phyloP scores from a whole-genome alignment of 768 basidiomycete species.

The Daedaleopsis sinensis region DNA sequence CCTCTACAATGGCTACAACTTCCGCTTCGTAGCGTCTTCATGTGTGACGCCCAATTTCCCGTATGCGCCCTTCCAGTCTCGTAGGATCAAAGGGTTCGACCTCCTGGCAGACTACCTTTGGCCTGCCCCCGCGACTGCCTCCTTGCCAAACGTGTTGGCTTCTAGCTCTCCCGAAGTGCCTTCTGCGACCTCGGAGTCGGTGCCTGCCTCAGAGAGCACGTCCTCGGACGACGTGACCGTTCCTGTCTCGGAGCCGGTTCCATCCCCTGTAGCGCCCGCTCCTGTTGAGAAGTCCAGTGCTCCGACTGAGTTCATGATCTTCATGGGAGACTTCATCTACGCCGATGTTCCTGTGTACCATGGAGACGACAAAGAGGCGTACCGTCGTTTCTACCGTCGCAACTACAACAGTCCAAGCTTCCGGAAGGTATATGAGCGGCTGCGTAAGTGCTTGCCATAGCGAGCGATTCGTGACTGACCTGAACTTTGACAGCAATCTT shows the following conservation, averaged over 20 bases:
- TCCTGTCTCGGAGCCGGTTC: background rate
- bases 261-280: background rate
- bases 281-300: slow-evolving; percentile 15
- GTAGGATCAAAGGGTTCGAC: slow-evolving; percentile 65
- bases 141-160: background rate
- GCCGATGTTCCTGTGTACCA: slow-evolving; percentile 69
- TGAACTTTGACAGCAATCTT: slow-evolving; percentile 53
- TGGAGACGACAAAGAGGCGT: slow-evolving; percentile 60
- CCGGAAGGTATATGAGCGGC: slow-evolving; percentile 64
- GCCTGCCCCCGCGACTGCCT: slow-evolving; percentile 21
- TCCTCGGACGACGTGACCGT: slow-evolving; percentile 5
- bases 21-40: slow-evolving; percentile 70
- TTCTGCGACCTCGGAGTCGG: slow-evolving; percentile 1
- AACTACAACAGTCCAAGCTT: slow-evolving; percentile 68
- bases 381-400: slow-evolving; percentile 66
- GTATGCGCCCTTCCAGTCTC: slow-evolving; percentile 56
- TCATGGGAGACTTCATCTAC: slow-evolving; percentile 79
- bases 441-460: slow-evolving; percentile 53
- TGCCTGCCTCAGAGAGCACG: slow-evolving; percentile 1
- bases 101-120: slow-evolving; percentile 59
- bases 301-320: slow-evolving; percentile 61
- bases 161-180: background rate
- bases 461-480: background rate
- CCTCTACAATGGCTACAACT: slow-evolving; percentile 53
- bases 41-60: slow-evolving; percentile 77